Conservation (phyloP, 2,329 filamentous ascomycete species). For the Fusarium verrucosum region DNA sequence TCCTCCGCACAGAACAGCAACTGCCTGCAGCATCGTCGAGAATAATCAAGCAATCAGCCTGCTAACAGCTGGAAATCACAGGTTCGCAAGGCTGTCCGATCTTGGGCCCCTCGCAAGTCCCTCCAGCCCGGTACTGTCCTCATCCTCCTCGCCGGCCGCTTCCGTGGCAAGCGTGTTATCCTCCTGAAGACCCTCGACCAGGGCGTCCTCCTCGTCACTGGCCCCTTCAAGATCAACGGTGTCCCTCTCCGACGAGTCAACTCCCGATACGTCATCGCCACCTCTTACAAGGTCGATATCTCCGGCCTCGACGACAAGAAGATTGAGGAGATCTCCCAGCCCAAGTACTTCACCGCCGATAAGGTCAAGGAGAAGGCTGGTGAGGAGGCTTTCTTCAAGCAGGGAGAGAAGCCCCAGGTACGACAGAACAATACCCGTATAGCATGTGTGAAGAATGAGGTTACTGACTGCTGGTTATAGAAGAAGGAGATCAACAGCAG, state of each 20-base stretch:
- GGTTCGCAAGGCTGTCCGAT: slow-evolving; percentile 93
- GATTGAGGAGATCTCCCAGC: slow-evolving; percentile 78
- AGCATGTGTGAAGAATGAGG: neutral
- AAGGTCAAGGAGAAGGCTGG: slow-evolving; percentile 94
- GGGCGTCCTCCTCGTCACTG: slow-evolving; percentile 98
- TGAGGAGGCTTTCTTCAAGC: slow-evolving; percentile 99
- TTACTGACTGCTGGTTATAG: slow-evolving; percentile 60
- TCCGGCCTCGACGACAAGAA: slow-evolving; percentile 89
- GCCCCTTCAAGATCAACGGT: slow-evolving; percentile 99
- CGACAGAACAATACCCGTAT: slow-evolving; percentile 45
- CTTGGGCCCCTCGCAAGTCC: slow-evolving; percentile 85
- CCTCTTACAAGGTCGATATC: slow-evolving; percentile 85
- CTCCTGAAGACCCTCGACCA: slow-evolving; percentile 98
- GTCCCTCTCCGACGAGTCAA: slow-evolving; percentile 96
- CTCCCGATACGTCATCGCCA: slow-evolving; percentile 92
- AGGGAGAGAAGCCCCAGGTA: slow-evolving; percentile 98
- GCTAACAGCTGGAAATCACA: slow-evolving; percentile 57
- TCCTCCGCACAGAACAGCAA: neutral
- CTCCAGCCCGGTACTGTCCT: slow-evolving; percentile 96
- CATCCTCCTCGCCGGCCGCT: slow-evolving; percentile 98
- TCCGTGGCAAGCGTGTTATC: slow-evolving; percentile 99
- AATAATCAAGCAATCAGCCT: slow-evolving; percentile 19
- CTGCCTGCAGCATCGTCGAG: slow-evolving; percentile 11
- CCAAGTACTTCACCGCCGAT: slow-evolving; percentile 96
- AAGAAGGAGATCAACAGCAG: slow-evolving; percentile 96